A percentile compares a stretch with the other conserved stretches of the same genome.
Evolutionary conservation across 2,329 filamentous ascomycete species (phyloP).

Genomic region (Emergomyces pasteurianus): DNA sequence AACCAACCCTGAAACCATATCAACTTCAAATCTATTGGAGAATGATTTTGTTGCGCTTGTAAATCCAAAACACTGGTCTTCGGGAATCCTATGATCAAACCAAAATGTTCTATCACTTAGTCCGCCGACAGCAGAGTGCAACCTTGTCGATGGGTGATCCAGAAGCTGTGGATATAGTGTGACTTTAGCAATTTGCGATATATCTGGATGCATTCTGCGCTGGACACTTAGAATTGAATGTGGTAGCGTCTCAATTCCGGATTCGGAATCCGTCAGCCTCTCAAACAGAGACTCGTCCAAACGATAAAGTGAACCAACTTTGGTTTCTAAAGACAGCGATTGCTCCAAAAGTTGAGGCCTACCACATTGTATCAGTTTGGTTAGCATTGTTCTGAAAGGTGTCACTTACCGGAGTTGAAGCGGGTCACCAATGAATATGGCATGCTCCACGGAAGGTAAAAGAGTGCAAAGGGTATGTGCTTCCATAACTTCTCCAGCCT

Average conservation of each 20-base stretch:
- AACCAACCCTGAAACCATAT: conserved; percentile 18
- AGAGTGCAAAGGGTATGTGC: conserved; percentile 38
- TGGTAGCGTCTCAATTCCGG: conserved; percentile 12
- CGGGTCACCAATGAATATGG: conserved; percentile 27
- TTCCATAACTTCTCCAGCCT: conserved; percentile 58
- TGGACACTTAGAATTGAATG: conserved; percentile 16
- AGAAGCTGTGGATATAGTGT: conserved; percentile 19
- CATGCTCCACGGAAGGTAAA: conserved; percentile 29
- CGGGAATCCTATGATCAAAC: conserved; percentile 18
- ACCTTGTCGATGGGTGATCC: conserved; percentile 10
- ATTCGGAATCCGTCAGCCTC: conserved; percentile 30
- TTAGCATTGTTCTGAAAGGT: conserved; percentile 46
- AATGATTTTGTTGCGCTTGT: conserved; percentile 14
- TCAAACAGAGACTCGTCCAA: conserved; percentile 53
- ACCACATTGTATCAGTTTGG: conserved; percentile 39
- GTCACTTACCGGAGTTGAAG: conserved; percentile 34
- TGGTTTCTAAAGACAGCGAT: conserved; percentile 41
- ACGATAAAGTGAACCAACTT: conserved; percentile 37
- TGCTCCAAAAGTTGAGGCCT: conserved; percentile 21
- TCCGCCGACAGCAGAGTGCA: conserved; percentile 12
- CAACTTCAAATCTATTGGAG: conserved; percentile 18
- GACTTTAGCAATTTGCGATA: conserved; percentile 16
- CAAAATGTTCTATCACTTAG: conserved; percentile 18
- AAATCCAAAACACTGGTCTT: conserved; percentile 9
- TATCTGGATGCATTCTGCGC: conserved; percentile 22